Conservation (phyloP, 2,329 filamentous ascomycete species). For the Hymenoscyphus scutula region DNA sequence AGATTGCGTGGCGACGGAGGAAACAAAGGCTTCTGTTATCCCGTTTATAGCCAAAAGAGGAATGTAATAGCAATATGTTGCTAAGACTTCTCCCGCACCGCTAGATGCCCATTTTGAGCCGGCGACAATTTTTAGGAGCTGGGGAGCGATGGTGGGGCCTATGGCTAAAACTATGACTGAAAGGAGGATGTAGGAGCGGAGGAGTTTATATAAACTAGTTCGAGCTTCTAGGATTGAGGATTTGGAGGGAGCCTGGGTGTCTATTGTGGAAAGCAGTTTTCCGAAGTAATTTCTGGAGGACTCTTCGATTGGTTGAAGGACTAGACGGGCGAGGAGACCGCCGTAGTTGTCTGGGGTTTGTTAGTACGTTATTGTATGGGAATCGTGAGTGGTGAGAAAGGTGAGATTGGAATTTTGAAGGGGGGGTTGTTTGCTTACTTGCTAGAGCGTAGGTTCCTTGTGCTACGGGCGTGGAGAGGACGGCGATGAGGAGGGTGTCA, state of each 20-base stretch:
- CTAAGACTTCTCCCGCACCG: slow-evolving; percentile 71
- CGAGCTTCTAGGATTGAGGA: slow-evolving; percentile 42
- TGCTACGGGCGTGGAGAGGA: slow-evolving; percentile 71
- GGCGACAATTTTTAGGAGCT: slow-evolving; percentile 71
- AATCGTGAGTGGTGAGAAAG: too few relatives aligned
- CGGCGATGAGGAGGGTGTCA: slow-evolving; percentile 82
- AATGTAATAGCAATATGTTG: slow-evolving; percentile 87
- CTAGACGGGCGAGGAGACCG: slow-evolving; percentile 77
- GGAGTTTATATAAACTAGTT: slow-evolving; percentile 58
- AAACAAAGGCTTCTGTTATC: slow-evolving; percentile 87
- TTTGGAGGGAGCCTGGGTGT: slow-evolving; percentile 31
- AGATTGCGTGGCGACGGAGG: slow-evolving; percentile 73
- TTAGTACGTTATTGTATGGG: too few relatives aligned
- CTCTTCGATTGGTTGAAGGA: slow-evolving; percentile 96
- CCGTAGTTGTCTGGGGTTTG: slow-evolving; percentile 70
- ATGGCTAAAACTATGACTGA: slow-evolving; percentile 66
- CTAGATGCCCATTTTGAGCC: slow-evolving; percentile 73
- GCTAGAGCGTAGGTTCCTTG: slow-evolving; percentile 93
- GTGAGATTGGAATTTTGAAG: too few relatives aligned
- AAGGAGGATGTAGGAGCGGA: slow-evolving; percentile 73
- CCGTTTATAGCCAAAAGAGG: slow-evolving; percentile 91
- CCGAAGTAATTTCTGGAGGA: slow-evolving; percentile 88
- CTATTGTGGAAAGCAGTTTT: slow-evolving; percentile 57
- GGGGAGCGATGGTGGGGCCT: slow-evolving; percentile 72
- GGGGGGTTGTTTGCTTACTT: slow-evolving; percentile 35